Evolutionary conservation across 441 rosid species (phyloP).

Genomic region (Jatropha podagrica): DNA sequence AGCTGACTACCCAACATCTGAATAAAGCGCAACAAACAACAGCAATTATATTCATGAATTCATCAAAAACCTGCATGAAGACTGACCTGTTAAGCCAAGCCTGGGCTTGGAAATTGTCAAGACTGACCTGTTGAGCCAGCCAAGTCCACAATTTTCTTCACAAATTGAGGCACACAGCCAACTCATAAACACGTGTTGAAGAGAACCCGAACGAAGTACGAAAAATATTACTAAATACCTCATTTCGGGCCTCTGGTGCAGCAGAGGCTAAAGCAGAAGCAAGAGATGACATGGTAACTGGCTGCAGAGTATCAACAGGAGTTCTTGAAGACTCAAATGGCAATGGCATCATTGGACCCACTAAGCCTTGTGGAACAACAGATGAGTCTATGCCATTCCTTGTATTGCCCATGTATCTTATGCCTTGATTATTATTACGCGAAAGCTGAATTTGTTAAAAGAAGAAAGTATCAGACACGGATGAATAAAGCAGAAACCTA

Average conservation of each 20-base stretch:
- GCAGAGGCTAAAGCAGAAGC: slow-evolving; percentile 61
- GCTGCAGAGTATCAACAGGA: slow-evolving; percentile 31
- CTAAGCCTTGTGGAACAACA: slow-evolving; percentile 41
- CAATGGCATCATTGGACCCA: slow-evolving; percentile 36
- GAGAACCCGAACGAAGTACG: neutral
- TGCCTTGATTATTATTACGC: slow-evolving; percentile 38
- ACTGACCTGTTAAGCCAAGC: too few species aligned
- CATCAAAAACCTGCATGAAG: neutral
- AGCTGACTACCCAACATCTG: slow-evolving; percentile 74
- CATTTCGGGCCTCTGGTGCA: slow-evolving; percentile 35
- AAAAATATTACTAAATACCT: slow-evolving; percentile 29
- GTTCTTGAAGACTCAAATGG: slow-evolving; percentile 41
- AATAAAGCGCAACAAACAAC: neutral
- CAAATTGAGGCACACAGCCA: too few species aligned
- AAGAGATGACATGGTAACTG: slow-evolving; percentile 52
- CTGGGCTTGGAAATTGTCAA: neutral
- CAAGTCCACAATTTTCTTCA: too few species aligned
- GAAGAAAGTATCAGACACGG: neutral
- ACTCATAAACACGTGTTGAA: neutral
- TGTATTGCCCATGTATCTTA: slow-evolving; percentile 43
- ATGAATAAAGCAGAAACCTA: neutral
- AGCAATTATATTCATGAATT: neutral
- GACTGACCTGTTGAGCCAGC: too few species aligned
- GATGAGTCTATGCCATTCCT: slow-evolving; percentile 42
- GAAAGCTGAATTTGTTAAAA: slow-evolving; percentile 27